Base-by-base conservation (phyloP, 2,329 filamentous ascomycete genomes). In the Exophiala lecanii-corni region DNA sequence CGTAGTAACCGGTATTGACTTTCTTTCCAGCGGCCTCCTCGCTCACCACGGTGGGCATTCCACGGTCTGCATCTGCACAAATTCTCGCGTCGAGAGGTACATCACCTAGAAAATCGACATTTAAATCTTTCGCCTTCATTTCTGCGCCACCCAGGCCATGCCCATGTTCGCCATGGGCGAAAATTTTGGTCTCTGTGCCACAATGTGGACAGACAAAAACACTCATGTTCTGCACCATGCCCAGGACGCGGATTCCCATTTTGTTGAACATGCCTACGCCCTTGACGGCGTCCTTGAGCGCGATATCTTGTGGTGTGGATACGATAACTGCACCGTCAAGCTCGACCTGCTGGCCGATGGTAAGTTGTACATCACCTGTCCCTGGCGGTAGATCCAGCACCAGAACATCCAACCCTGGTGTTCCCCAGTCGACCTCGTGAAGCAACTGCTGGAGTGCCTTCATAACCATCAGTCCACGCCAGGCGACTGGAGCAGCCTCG, bases 381-480 rank as follows among this genome's bases (percentile, higher is more conserved):
- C 92, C 92, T 0, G 92, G 92, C 0, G 92, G 92, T 36, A 98
- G 68, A 62, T 98, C 92, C 2, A 98, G 71, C 3, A 98, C 84
- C 1, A 98, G 73, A 2, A 97, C 69, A 61, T 98, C 92, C 2
- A 98, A 71, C 9, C 45, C 48, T 3, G 47, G 42, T 2, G 37
- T 40, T 10, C 84, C 87, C 92, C 92, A 98, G 40, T 92, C 85
- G 1, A 98, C 92, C 55, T 95, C 88, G 62, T 96, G 91, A 5
- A 98, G 76, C 4, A 98, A 79, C 61, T 98, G 92, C 55, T 96
- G 89, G 52, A 98, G 75, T 0, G 92, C 92, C 61, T 97, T 98
- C 75, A 94, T 94, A 10, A 97, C 86, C 89, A 98, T 96, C 2
- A 95, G 76, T 0, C 92, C 92, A 39, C 92, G 81, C 92, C 92